Conservation (phyloP, 83 land plant species). For the Diphasiastrum complanatum region DNA sequence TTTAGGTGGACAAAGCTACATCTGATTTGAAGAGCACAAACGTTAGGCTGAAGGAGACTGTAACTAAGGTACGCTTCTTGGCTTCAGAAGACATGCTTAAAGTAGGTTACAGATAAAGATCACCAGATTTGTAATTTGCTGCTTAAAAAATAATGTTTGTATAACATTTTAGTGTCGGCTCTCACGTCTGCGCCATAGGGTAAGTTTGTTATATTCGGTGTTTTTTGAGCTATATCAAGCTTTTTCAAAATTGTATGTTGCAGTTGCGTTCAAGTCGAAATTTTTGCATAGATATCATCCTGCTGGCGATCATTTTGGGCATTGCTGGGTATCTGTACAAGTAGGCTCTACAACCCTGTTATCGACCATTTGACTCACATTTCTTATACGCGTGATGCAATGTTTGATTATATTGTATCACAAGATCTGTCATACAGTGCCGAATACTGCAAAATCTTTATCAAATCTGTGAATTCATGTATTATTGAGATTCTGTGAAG, state of each 20-base stretch:
- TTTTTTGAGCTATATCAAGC: neutral
- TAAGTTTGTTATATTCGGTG: neutral
- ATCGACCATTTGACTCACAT: no score
- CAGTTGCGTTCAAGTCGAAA: slow-evolving; percentile 85
- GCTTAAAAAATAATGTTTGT: neutral
- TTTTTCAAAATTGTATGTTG: slow-evolving; percentile 6
- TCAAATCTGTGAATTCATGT: no score
- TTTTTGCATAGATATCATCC: slow-evolving; percentile 72
- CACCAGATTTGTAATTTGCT: neutral
- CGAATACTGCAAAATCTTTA: no score
- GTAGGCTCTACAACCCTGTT: slow-evolving; percentile 30
- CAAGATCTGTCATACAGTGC: no score
- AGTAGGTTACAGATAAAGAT: no score
- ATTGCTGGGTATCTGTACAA: slow-evolving; percentile 73
- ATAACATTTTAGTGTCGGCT: neutral
- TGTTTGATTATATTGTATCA: no score
- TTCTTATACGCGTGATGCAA: no score
- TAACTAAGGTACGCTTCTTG: slow-evolving; percentile 39
- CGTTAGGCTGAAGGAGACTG: slow-evolving; percentile 65
- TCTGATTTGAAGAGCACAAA: slow-evolving; percentile 67
- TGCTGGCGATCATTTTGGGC: slow-evolving; percentile 57
- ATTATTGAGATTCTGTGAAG: no score
- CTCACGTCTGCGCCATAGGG: no score
- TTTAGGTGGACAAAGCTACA: slow-evolving; percentile 58
- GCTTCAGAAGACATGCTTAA: no score